Base-by-base conservation (phyloP, 2,329 filamentous ascomycete genomes). In the Apiospora aurea region DNA sequence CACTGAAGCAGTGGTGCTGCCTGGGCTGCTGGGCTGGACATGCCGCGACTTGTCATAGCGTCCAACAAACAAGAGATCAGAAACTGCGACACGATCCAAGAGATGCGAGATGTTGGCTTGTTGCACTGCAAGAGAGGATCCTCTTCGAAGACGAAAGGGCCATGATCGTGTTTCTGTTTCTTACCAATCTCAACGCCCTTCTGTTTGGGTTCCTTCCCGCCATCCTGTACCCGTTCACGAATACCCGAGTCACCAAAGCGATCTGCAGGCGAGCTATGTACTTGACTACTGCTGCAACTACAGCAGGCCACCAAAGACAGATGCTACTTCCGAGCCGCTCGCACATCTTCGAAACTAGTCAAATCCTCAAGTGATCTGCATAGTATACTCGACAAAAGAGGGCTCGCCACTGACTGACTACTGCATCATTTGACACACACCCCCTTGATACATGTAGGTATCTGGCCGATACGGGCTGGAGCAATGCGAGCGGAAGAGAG, bases 1-100 rank as follows among this genome's bases (percentile, higher is more conserved):
- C 14, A 18, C 8, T n/a, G 11, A 5, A 8, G 44, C 5, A 16
- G 44, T 47, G 21, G 44, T 21, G 34, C 34, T 38, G 34, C 26
- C 26, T 29, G 18, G n/a, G n/a, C n/a, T n/a, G 16, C 21, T 21
- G 44, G 16, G 44, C 16, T 16, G 18, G 26, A 14, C 38, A 64
- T 64, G 34, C 57, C 38, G 57, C 57, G 34, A 21, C 57, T 8
- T 64, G 57, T 64, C 29, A 64, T 64, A 64, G 57, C 57, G 57
- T 64, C 29, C 29, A 64, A n/a, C 57, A n/a, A 41, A 41, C 57
- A n/a, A n/a, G n/a, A 64, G 29, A 29, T n/a, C 53, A 51, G 13
- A 8, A 24, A 51, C 21, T 51, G 49, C 49, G n/a, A 51, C 49
- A 51, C n/a, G n/a, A 51, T 51, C 49, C 49, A n/a, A 13, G n/a